Evolutionary conservation across 2,329 filamentous ascomycete genomes (phyloP).

Genomic region (Pseudocercospora cruenta): DNA sequence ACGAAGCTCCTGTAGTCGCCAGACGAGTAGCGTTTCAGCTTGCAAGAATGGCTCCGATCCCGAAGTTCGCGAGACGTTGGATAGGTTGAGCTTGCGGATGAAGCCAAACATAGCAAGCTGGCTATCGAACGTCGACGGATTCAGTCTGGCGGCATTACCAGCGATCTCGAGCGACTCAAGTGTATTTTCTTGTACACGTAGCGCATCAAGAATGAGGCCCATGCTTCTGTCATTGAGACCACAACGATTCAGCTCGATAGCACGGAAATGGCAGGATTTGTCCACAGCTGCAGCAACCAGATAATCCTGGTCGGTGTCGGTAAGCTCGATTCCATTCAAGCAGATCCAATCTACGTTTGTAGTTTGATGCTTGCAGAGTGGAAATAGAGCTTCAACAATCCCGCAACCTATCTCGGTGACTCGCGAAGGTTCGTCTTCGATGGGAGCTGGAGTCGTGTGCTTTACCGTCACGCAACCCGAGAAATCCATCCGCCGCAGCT

Average conservation of each 20-base stretch:
- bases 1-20: constrained; percentile 68
- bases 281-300: constrained; percentile 70
- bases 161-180: constrained; percentile 70
- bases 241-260: constrained; percentile 68
- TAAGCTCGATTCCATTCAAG: constrained; percentile 69
- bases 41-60: constrained; percentile 66
- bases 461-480: constrained; percentile 62
- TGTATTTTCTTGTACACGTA: constrained; percentile 67
- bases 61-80: constrained; percentile 65
- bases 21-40: constrained; percentile 67
- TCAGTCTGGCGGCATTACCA: constrained; percentile 66
- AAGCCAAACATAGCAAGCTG: constrained; percentile 69
- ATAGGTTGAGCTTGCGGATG: constrained; percentile 68
- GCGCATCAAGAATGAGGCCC: constrained; percentile 65
- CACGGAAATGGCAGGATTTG: constrained; percentile 65
- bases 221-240: constrained; percentile 61
- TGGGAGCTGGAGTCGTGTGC: constrained; percentile 47
- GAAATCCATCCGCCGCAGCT: constrained; percentile 67
- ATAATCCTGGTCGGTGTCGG: constrained; percentile 70
- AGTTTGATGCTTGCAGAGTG: constrained; percentile 66
- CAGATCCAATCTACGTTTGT: constrained; percentile 74
- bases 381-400: constrained; percentile 70
- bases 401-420: constrained; percentile 66
- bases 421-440: constrained; percentile 46
- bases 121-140: constrained; percentile 65